Evolutionary conservation across 2,329 filamentous ascomycete species (phyloP).

Genomic region (Knufia petricola): DNA sequence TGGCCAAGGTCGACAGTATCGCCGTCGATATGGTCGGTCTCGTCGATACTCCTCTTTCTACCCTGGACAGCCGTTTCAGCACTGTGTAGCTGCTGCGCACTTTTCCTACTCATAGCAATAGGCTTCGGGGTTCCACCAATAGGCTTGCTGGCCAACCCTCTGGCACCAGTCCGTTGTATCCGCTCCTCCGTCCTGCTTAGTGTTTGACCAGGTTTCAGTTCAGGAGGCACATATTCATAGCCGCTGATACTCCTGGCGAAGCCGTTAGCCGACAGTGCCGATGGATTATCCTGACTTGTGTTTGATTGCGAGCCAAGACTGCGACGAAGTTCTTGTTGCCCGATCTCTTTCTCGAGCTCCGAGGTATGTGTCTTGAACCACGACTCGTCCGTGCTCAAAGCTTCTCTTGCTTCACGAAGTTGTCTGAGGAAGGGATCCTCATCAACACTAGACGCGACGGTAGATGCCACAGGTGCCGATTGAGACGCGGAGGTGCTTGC

Average conservation of each 20-base stretch:
- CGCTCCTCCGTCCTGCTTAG: conserved; percentile 36
- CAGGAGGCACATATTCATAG: conserved; percentile 32
- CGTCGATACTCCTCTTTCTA: conserved; percentile 9
- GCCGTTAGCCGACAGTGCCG: conserved; percentile 12
- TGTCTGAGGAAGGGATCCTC: conserved; percentile 25
- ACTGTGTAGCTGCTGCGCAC: conserved; percentile 13
- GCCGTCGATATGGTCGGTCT: conserved; percentile 2
- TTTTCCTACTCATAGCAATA: conserved; percentile 21
- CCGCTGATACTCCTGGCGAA: conserved; percentile 27
- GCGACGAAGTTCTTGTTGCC: conserved; percentile 9
- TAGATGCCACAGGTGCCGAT: too few relatives aligned
- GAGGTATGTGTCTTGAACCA: conserved; percentile 23
- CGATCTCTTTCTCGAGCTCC: conserved; percentile 15
- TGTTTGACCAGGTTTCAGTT: conserved; percentile 30
- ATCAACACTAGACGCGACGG: too few relatives aligned
- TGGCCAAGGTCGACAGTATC: too few relatives aligned
- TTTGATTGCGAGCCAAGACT: background rate
- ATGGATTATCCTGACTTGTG: conserved; percentile 1
- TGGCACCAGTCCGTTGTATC: conserved; percentile 34
- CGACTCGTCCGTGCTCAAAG: conserved; percentile 21
- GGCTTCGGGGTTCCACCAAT: conserved; percentile 23
- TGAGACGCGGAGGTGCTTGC: background rate
- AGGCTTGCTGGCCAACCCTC: conserved; percentile 34
- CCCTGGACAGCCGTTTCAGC: background rate
- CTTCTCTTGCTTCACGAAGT: conserved; percentile 23